A percentile compares a stretch with the other conserved stretches of the same genome.
phyloP scores from a whole-genome alignment of 2,329 filamentous ascomycete species.

The Rhynchosporium secalis region DNA sequence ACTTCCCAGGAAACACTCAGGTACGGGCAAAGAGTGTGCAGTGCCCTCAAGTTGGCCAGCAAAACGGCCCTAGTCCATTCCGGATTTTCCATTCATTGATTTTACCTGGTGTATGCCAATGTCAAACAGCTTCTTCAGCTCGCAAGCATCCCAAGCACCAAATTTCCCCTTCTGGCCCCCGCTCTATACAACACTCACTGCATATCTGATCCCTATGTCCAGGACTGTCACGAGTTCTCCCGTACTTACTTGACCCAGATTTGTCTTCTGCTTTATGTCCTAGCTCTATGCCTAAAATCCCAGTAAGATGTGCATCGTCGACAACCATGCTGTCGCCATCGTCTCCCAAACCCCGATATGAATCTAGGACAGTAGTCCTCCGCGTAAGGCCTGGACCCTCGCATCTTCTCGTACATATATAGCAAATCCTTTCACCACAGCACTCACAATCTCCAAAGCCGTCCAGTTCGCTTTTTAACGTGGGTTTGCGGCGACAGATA shows the following conservation, averaged over 20 bases:
- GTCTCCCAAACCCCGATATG: neutral
- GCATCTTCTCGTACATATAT: slow-evolving; percentile 67
- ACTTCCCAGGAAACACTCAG: no score
- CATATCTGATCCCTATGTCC: slow-evolving; percentile 52
- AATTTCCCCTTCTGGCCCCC: slow-evolving; percentile 62
- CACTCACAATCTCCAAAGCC: slow-evolving; percentile 64
- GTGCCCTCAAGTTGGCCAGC: no score
- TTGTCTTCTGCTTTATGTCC: neutral
- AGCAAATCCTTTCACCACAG: slow-evolving; percentile 64
- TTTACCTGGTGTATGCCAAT: neutral
- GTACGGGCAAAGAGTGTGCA: no score
- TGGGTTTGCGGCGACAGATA: slow-evolving; percentile 66
- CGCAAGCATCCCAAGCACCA: slow-evolving; percentile 63
- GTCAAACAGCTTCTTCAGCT: slow-evolving; percentile 22
- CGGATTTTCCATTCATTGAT: neutral
- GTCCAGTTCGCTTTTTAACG: slow-evolving; percentile 64
- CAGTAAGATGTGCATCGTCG: slow-evolving; percentile 15
- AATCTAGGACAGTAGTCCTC: slow-evolving; percentile 3
- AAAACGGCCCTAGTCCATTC: neutral
- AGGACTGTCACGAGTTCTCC: neutral
- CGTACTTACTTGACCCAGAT: neutral
- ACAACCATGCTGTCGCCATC: slow-evolving; percentile 5
- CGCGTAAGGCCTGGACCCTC: slow-evolving; percentile 29
- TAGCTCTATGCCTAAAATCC: neutral
- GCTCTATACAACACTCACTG: slow-evolving; percentile 68